Base-by-base conservation (phyloP, 192 early-diverging fungal genomes). In the Podila horticola region DNA sequence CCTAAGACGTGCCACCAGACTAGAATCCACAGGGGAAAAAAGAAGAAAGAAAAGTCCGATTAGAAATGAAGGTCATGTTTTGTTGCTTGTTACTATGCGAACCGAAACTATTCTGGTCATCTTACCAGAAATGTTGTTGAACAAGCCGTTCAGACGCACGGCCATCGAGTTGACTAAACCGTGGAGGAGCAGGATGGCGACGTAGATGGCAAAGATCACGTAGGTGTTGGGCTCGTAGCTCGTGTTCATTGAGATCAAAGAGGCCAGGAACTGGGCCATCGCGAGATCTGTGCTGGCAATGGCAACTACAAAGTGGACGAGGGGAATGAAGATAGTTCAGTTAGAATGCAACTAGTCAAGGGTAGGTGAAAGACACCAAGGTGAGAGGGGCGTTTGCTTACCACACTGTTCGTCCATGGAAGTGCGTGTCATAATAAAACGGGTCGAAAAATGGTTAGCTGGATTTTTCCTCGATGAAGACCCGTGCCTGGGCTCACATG, bases 161-260 rank as follows among this genome's bases (percentile, higher is more conserved):
- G 85, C 74, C 64, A 88, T 55, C 0, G 86, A 87, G 48, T 88
- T 89, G 72, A 89, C 76, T 58, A 87, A 61, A 20, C 86, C 88
- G 36, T 87, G 87, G 17, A 88, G 60, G 28, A 89, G 72, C 19
- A 89, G 65, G 36, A 89, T 87, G 2, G 81, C 88, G 22, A 87
- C 74, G 31, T 79, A 89, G 55, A 89, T 84, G 20, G 73, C 86
- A 77, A 83, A 89, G 65, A 85, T 84, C 34, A 81, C 74, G 67
- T 86, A 86, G 3, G 82, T 83, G 36, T 69, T 84, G 19, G 82
- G 66, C 50, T 57, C 31, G 31, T 83, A 84, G 1, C 71, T 70
- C 4, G 84, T 55, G 13, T 62, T 74, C 85, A 84, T 84, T 12
- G 76, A 49, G 62, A 87, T 74, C 63, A 88, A 34, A 28, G 79